These are phyloP conservation scores for Cercophora sp. DNA, from an alignment of 495 filamentous ascomycete genomes.

Conservation along the genomic window DNA sequence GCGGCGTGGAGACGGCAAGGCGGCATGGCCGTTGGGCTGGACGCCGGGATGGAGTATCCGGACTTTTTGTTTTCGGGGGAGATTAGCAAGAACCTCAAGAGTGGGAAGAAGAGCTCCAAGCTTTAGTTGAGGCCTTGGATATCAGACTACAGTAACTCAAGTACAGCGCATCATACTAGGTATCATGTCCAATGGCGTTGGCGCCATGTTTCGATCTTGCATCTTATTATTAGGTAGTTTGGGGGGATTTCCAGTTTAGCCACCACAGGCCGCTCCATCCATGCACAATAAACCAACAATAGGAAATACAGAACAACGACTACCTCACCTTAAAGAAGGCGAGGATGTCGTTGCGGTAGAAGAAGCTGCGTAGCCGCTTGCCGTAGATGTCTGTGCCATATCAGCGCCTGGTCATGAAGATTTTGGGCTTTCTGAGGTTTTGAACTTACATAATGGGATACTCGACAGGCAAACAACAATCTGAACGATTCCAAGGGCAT, in stretches of 20 bases:
- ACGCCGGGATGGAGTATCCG: conserved; percentile 43
- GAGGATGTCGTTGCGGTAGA: conserved; percentile 67
- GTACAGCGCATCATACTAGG: no score
- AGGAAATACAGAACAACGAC: no score
- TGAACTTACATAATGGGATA: conserved; percentile 66
- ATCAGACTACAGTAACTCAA: no score
- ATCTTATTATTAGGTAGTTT: no score
- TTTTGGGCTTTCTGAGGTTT: neutral
- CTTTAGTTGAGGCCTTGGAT: conserved; percentile 26
- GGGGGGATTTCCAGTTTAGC: no score
- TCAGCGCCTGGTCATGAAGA: neutral
- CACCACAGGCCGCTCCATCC: neutral
- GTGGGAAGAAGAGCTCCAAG: conserved; percentile 37
- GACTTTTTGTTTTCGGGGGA: conserved; percentile 40
- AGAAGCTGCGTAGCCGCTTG: conserved; percentile 70
- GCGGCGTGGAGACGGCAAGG: conserved; percentile 61
- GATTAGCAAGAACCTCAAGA: conserved; percentile 40
- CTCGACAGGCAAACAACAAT: conserved; percentile 66
- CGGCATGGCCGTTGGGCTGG: conserved; percentile 40
- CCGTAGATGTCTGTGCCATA: conserved; percentile 65
- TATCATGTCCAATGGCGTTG: no score
- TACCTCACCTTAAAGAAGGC: conserved; percentile 42
- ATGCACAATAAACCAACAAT: neutral
- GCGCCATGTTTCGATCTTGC: no score
- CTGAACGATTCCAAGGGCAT: conserved; percentile 70